Evolutionary conservation across 345 rosid genomes (phyloP).

Genomic region (Linum lewisii): DNA sequence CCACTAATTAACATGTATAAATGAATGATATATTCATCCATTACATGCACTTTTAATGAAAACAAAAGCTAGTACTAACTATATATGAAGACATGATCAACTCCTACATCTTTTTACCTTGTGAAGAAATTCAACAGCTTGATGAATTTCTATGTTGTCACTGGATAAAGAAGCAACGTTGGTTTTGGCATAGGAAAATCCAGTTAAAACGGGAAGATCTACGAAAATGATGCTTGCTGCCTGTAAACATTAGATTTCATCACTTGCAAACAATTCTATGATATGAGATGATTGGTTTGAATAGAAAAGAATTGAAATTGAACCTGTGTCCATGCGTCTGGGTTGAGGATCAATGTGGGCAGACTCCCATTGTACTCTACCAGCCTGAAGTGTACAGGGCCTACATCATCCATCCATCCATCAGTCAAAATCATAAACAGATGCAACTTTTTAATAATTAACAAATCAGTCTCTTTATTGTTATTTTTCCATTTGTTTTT

Average conservation of each 20-base stretch:
- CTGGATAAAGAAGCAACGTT: conserved; percentile 11
- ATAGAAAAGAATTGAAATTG: not conserved
- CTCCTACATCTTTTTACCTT: conserved; percentile 11
- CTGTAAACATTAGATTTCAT: conserved; percentile 7
- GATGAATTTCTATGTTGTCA: conserved; percentile 15
- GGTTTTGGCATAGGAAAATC: conserved; percentile 28
- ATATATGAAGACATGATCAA: too few species aligned
- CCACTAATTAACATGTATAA: conserved; percentile 19
- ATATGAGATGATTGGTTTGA: not conserved
- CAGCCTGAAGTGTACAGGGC: conserved; percentile 11
- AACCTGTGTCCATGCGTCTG: conserved; percentile 21
- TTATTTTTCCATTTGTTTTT: too few species aligned
- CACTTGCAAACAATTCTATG: not conserved
- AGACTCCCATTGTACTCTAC: conserved; percentile 10
- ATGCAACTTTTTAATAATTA: too few species aligned
- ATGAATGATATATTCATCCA: too few species aligned
- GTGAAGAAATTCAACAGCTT: conserved; percentile 19
- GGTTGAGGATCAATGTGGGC: conserved; percentile 11
- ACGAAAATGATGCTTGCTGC: conserved; percentile 26
- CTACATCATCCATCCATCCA: too few species aligned
- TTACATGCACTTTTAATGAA: too few species aligned
- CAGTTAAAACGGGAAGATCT: conserved; percentile 32
- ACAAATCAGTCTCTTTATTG: too few species aligned
- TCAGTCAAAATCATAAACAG: too few species aligned
- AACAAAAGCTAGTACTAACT: too few species aligned